Percentiles rank a stretch among this genome's conserved stretches.
These are phyloP conservation scores for Peziza echinospora DNA, from an alignment of 495 filamentous ascomycete species.

Conservation along the genomic window DNA sequence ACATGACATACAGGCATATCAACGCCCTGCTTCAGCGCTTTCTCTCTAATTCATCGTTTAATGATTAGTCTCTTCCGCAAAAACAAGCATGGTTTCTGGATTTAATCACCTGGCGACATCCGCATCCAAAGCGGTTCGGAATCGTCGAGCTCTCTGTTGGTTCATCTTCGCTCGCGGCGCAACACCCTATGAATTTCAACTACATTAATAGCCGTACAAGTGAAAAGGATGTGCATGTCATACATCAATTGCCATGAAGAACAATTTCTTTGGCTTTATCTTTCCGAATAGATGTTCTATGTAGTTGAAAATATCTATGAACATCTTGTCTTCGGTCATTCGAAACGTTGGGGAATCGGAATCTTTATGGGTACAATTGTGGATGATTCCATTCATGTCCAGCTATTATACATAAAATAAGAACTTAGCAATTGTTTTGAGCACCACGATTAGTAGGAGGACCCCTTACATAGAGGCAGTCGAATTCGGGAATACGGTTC, in stretches of 20 bases:
- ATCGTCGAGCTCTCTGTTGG: slow-evolving; percentile 86
- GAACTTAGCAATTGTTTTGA: slow-evolving; percentile 3
- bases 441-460: background rate
- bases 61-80: no score
- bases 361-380: slow-evolving; percentile 97
- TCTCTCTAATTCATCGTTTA: slow-evolving; percentile 38
- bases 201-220: no score
- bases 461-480: slow-evolving; percentile 62
- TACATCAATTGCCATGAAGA: slow-evolving; percentile 92
- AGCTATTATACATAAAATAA: slow-evolving; percentile 24
- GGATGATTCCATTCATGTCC: slow-evolving; percentile 99
- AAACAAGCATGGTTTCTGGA: no score
- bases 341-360: slow-evolving; percentile 66
- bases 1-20: slow-evolving; percentile 41
- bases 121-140: slow-evolving; percentile 80
- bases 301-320: slow-evolving; percentile 98
- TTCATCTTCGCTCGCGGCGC: slow-evolving; percentile 99
- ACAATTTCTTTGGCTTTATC: slow-evolving; percentile 93
- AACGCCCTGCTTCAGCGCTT: slow-evolving; percentile 66
- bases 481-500: slow-evolving; percentile 97
- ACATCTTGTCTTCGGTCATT: slow-evolving; percentile 95
- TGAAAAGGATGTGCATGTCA: background rate
- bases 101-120: slow-evolving; percentile 49
- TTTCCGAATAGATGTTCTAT: slow-evolving; percentile 98
- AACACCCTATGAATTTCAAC: slow-evolving; percentile 50